Conservation (phyloP, 805 yeast species). For the Lachancea sp. region DNA sequence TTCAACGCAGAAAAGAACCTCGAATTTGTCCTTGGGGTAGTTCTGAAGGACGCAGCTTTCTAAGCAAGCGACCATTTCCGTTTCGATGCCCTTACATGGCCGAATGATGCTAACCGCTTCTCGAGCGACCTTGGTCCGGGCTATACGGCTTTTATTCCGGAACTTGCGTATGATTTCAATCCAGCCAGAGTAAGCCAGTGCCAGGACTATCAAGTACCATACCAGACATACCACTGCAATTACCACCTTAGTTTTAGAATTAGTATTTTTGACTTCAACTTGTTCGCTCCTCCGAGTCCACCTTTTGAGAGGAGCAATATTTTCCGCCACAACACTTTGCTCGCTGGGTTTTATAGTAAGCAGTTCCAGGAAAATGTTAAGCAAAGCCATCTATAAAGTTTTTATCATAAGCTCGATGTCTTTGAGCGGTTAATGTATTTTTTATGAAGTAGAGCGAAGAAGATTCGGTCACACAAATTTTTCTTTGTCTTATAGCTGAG, state of each 20-base stretch:
- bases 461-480: not conserved
- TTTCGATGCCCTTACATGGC: constrained; percentile 80
- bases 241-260: not conserved
- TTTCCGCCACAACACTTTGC: not conserved
- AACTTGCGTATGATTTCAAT: constrained; percentile 35
- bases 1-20: constrained; percentile 73
- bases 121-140: constrained; percentile 33
- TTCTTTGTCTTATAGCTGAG: no score
- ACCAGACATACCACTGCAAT: constrained; percentile 24
- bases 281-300: not conserved
- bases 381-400: not conserved
- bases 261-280: not conserved
- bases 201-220: constrained; percentile 38
- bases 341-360: not conserved
- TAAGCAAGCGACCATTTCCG: constrained; percentile 63
- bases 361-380: not conserved
- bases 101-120: constrained; percentile 72
- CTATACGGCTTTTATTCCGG: constrained; percentile 6
- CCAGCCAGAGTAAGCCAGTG: constrained; percentile 38
- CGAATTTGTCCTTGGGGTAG: constrained; percentile 54
- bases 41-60: constrained; percentile 61
- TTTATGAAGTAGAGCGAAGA: not conserved
- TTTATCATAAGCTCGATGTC: not conserved
- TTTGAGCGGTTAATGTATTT: not conserved
- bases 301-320: no score